A percentile compares a stretch with the other conserved stretches of the same genome.
Evolutionary conservation across 768 basidiomycete species (phyloP).

Genomic region (Phlebiopsis gigantea): DNA sequence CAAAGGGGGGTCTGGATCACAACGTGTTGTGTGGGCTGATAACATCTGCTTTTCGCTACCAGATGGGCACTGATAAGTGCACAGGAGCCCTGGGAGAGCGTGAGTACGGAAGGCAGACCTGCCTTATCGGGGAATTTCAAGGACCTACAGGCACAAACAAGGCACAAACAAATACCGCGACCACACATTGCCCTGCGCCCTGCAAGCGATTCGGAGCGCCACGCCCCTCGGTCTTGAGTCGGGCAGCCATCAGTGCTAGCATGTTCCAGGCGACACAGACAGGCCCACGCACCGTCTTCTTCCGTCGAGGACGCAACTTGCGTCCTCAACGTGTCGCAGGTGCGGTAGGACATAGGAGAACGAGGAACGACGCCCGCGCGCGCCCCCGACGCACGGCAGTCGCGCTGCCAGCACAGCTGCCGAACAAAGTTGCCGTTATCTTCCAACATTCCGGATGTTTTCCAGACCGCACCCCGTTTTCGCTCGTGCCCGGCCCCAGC

Average conservation of each 20-base stretch:
- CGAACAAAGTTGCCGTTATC: too few species aligned
- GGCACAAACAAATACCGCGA: neutral
- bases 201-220: neutral
- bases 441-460: too few species aligned
- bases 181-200: neutral
- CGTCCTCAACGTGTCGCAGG: neutral
- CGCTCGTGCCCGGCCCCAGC: too few species aligned
- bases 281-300: neutral
- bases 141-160: conserved; percentile 1
- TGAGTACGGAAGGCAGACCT: too few species aligned
- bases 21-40: neutral
- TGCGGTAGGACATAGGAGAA: too few species aligned
- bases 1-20: neutral
- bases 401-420: too few species aligned
- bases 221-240: neutral
- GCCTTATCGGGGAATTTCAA: too few species aligned
- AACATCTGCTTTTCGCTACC: neutral
- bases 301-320: neutral
- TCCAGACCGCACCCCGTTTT: too few species aligned
- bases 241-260: neutral
- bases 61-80: neutral
- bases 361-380: too few species aligned
- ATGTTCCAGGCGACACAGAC: neutral
- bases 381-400: too few species aligned
- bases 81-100: neutral